Evolutionary conservation across 768 basidiomycete genomes (phyloP).

Genomic region (Lentinula raphanica): DNA sequence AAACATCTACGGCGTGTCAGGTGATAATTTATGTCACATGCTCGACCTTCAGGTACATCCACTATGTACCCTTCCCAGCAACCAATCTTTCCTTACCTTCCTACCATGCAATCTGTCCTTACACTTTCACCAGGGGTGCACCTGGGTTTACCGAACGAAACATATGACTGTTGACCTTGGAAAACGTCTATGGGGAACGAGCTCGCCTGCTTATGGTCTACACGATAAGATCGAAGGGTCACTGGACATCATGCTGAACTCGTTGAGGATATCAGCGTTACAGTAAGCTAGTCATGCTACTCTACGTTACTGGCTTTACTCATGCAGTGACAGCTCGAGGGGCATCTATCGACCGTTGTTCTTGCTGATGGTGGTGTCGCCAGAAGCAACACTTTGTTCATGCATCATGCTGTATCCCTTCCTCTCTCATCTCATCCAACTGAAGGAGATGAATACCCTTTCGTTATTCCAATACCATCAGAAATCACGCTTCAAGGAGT

Average conservation of each 20-base stretch:
- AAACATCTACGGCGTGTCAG: too few relatives aligned
- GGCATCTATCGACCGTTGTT: neutral
- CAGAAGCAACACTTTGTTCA: conserved; percentile 1
- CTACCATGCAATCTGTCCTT: too few relatives aligned
- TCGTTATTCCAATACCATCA: conserved; percentile 3
- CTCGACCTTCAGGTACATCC: too few relatives aligned
- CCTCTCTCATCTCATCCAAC: neutral
- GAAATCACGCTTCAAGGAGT: conserved; percentile 1
- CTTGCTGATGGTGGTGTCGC: neutral
- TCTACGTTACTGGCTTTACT: neutral
- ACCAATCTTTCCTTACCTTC: too few relatives aligned
- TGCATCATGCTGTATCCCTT: neutral
- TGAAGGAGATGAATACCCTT: neutral
- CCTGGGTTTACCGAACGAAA: conserved; percentile 2
- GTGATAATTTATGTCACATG: too few relatives aligned
- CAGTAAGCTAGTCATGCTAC: neutral
- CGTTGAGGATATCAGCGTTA: neutral
- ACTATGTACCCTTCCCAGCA: too few relatives aligned
- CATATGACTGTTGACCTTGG: conserved; percentile 3
- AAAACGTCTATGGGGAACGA: conserved; percentile 1
- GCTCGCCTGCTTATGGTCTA: conserved; percentile 1
- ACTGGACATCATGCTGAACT: neutral
- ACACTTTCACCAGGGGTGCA: too few relatives aligned
- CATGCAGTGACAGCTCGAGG: neutral
- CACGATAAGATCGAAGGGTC: conserved; percentile 1